Conservation (phyloP, 352 stramenopile species). For the Poterioochromonas sp. region DNA sequence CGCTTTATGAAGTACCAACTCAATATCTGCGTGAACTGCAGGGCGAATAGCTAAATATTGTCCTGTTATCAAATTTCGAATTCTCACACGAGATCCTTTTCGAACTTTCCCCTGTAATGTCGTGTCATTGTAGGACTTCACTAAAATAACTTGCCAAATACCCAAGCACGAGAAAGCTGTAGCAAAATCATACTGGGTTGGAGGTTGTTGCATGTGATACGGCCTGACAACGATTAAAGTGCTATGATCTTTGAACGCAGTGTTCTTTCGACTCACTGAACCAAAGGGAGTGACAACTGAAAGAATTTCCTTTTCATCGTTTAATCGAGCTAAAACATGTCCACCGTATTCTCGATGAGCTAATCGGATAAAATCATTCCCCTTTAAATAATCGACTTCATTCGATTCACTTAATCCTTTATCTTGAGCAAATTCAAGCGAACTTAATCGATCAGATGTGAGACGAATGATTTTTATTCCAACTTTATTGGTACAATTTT, state of each 20-base stretch:
- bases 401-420: neutral
- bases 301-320: constrained; percentile 24
- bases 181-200: constrained; percentile 5
- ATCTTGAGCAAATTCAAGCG: neutral
- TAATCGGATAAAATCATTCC: constrained; percentile 28
- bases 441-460: neutral
- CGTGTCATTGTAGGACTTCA: neutral
- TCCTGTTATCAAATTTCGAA: constrained; percentile 27
- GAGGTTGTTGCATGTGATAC: neutral
- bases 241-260: neutral
- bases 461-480: neutral
- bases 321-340: constrained; percentile 28
- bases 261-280: neutral
- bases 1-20: no score
- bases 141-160: constrained; percentile 31
- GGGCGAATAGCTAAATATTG: constrained; percentile 31
- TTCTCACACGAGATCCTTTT: neutral
- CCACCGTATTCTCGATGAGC: neutral
- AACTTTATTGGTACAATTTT: neutral
- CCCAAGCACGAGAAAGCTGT: neutral
- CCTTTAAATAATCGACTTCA: neutral
- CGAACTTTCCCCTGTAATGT: no score
- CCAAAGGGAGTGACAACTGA: constrained; percentile 33
- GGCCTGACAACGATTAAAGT: neutral
- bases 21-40: no score